Evolutionary conservation across 83 land plant species (phyloP).

Genomic region (Diphasiastrum complanatum): DNA sequence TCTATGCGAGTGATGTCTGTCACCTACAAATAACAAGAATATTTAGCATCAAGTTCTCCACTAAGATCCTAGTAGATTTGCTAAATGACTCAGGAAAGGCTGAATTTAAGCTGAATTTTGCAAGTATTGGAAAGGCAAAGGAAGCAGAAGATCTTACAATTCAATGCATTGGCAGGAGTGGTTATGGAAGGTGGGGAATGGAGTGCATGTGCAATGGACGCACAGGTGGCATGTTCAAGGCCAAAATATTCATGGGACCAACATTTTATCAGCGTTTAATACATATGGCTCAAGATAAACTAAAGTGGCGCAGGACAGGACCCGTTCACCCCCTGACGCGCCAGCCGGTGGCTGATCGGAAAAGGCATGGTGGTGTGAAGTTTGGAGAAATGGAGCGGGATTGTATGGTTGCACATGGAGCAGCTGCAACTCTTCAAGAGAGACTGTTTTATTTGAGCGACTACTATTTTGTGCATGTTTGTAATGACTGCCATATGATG

Average conservation of each 20-base stretch:
- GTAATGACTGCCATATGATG: slow-evolving; percentile 87
- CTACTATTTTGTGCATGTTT: slow-evolving; percentile 92
- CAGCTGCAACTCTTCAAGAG: slow-evolving; percentile 91
- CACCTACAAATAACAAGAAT: neutral
- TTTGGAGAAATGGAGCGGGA: slow-evolving; percentile 99
- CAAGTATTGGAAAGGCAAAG: slow-evolving; percentile 94
- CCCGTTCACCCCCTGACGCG: slow-evolving; percentile 96
- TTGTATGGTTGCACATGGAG: slow-evolving; percentile 99
- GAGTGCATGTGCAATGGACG: slow-evolving; percentile 99
- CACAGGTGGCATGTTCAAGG: slow-evolving; percentile 73
- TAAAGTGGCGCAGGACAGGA: slow-evolving; percentile 93
- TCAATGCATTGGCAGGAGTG: slow-evolving; percentile 92
- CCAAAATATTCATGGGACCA: slow-evolving; percentile 98
- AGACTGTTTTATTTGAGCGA: slow-evolving; percentile 96
- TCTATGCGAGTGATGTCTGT: neutral
- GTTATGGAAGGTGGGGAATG: slow-evolving; percentile 96
- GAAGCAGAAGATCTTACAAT: too few relatives aligned
- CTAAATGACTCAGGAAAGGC: neutral
- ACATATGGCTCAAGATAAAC: slow-evolving; percentile 99
- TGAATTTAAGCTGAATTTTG: slow-evolving; percentile 50
- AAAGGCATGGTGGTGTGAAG: slow-evolving; percentile 95
- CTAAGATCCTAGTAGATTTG: too few relatives aligned
- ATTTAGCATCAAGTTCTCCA: neutral
- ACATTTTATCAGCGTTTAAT: slow-evolving; percentile 94
- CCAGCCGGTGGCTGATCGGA: slow-evolving; percentile 98